Evolutionary conservation across 176 grass and related monocot genomes (phyloP).

Genomic region (Calamus simplicifolius): DNA sequence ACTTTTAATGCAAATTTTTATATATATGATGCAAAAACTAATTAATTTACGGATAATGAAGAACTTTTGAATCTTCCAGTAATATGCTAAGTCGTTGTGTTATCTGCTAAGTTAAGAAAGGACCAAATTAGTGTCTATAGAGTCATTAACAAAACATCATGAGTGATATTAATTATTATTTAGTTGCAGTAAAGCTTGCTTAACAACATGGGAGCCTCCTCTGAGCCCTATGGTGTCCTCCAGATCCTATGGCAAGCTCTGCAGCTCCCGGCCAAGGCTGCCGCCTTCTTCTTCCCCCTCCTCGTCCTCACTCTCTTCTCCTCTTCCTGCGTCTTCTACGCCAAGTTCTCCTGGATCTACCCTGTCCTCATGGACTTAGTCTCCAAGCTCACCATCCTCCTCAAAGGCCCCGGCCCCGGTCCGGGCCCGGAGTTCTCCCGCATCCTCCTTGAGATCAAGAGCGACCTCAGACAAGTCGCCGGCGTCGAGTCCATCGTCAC

Average conservation of each 20-base stretch:
- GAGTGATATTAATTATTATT: too few relatives aligned
- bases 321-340: constrained; percentile 30
- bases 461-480: constrained; percentile 16
- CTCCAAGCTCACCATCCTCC: constrained; percentile 8
- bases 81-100: too few relatives aligned
- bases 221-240: constrained; percentile 6
- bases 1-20: too few relatives aligned
- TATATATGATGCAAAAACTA: too few relatives aligned
- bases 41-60: too few relatives aligned
- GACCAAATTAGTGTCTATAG: too few relatives aligned
- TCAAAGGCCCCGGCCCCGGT: background rate
- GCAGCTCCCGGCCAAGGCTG: constrained; percentile 12
- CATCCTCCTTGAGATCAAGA: constrained; percentile 1
- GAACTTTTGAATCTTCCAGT: too few relatives aligned
- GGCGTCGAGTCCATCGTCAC: background rate
- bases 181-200: too few relatives aligned
- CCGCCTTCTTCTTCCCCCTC: constrained; percentile 22
- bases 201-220: background rate
- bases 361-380: constrained; percentile 17
- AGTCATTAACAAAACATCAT: too few relatives aligned
- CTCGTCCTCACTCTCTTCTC: constrained; percentile 24
- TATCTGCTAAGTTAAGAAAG: too few relatives aligned
- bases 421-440: background rate
- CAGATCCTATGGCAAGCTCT: constrained; percentile 30
- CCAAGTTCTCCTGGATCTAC: constrained; percentile 11